Base-by-base conservation (phyloP, 2,329 filamentous ascomycete species). In the Colletotrichum nymphaeae region DNA sequence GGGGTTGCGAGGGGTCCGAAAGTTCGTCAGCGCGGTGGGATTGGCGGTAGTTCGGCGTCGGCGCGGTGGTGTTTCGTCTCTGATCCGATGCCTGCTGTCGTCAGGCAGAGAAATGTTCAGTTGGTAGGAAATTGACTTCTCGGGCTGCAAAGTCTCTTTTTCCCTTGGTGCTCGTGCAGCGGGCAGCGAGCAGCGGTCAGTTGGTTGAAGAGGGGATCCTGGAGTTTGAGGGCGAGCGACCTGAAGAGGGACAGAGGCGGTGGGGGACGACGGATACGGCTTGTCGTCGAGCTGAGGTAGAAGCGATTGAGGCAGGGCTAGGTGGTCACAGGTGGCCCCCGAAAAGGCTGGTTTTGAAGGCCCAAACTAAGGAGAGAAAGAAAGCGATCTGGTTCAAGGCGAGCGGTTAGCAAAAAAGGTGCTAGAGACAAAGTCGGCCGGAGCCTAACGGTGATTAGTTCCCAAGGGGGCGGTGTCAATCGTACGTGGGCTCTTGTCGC, bases 361-460 rank as follows among this genome's bases (percentile, higher is more conserved):
- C 22, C 12, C 19, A 30, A 14, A 35, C 32, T 35, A 35, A 35
- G 32, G 11, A 35, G 24, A 65, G 70, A 26, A 62, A n/a, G 49
- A 56, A 59, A 57, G 30, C 16, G 56, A 72, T 53, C 60, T 73
- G 46, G 46, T 42, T 19, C 8, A 62, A 56, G n/a, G 35, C n/a
- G 12, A n/a, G n/a, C 22, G 59, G 59, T 73, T 66, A 73, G 67
- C 71, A 35, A 35, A 35, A 35, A 19, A 64, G 35, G 32, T 55
- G 26, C 59, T 71, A 19, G 42, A 24, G 12, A 46, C 22, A 35
- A 46, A 42, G 37, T 69, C 32, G 69, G 66, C 53, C 24, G 52
- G 24, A 42, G 60, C 60, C 65, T 60, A 73, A 73, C 70, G 70
- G 70, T 56, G 55, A 67, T 37, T 73, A 69, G 67, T 35, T 57